These are phyloP conservation scores for Microdochium trichocladiopsis DNA, from an alignment of 2,329 filamentous ascomycete genomes.

Conservation along the genomic window DNA sequence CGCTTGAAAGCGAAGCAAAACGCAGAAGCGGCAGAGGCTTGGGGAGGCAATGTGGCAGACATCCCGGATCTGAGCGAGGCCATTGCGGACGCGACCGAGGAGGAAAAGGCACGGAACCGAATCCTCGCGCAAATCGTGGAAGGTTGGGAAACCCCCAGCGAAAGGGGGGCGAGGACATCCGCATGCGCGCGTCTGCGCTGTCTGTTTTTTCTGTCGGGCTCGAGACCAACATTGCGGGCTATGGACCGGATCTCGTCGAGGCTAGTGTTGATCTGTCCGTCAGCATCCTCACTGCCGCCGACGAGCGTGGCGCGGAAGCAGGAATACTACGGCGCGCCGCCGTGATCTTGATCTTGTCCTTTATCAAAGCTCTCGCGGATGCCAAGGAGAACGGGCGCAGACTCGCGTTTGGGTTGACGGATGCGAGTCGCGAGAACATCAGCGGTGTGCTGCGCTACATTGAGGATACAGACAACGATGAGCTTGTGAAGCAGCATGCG, in stretches of 20 bases:
- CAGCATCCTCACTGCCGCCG: constrained; percentile 50
- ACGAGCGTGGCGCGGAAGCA: constrained; percentile 45
- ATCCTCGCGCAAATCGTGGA: constrained; percentile 52
- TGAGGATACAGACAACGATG: constrained; percentile 59
- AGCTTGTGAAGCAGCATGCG: constrained; percentile 60
- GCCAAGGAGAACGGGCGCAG: constrained; percentile 37
- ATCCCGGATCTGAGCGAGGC: constrained; percentile 26
- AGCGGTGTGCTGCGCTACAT: constrained; percentile 55
- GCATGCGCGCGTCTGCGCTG: constrained; percentile 62
- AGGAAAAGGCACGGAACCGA: constrained; percentile 38
- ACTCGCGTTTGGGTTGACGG: constrained; percentile 46
- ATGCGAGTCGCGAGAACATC: constrained; percentile 54
- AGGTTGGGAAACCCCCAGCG: constrained; percentile 51
- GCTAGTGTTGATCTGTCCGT: constrained; percentile 56
- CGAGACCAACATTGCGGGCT: constrained; percentile 51
- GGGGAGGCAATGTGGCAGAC: constrained; percentile 45
- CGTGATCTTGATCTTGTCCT: constrained; percentile 53
- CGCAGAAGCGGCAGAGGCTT: constrained; percentile 43
- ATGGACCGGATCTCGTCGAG: constrained; percentile 45
- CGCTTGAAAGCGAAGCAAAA: constrained; percentile 39
- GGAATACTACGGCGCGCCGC: constrained; percentile 62
- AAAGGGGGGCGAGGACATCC: constrained; percentile 60
- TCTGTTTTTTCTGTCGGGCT: constrained; percentile 55
- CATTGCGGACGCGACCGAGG: constrained; percentile 14
- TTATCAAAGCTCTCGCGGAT: constrained; percentile 52